Conservation (phyloP, 2,329 filamentous ascomycete genomes). For the Elsinoe batatas region DNA sequence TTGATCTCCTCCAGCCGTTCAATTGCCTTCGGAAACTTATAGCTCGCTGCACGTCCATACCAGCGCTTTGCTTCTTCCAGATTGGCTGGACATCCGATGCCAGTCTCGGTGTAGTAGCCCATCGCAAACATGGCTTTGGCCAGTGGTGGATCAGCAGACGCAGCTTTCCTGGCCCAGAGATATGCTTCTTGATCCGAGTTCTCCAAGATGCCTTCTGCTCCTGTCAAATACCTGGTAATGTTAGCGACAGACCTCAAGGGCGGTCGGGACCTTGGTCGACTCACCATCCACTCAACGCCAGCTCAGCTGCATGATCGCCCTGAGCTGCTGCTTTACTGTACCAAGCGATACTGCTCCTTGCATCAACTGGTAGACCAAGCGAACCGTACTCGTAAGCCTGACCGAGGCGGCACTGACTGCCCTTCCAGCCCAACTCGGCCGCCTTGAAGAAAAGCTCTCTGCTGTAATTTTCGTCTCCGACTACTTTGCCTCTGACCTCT, state of each 20-base stretch:
- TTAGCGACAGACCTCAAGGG: neutral
- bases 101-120: slow-evolving; percentile 94
- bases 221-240: slow-evolving; percentile 79
- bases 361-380: slow-evolving; percentile 72
- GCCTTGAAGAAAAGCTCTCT: slow-evolving; percentile 75
- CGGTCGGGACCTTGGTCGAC: neutral
- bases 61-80: slow-evolving; percentile 93
- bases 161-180: slow-evolving; percentile 91
- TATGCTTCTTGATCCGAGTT: slow-evolving; percentile 96
- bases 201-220: slow-evolving; percentile 72
- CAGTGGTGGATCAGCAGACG: slow-evolving; percentile 61
- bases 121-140: slow-evolving; percentile 96
- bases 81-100: slow-evolving; percentile 77
- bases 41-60: slow-evolving; percentile 97
- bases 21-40: slow-evolving; percentile 87
- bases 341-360: slow-evolving; percentile 80
- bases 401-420: slow-evolving; percentile 82
- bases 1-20: slow-evolving; percentile 90
- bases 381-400: slow-evolving; percentile 83
- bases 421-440: slow-evolving; percentile 85
- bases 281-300: slow-evolving; percentile 38
- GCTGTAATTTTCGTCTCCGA: slow-evolving; percentile 74
- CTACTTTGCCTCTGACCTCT: slow-evolving; percentile 55
- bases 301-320: slow-evolving; percentile 86
- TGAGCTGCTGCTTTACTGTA: slow-evolving; percentile 86